Conservation (phyloP, 495 filamentous ascomycete species). For the Hypoxylon fuscum region DNA sequence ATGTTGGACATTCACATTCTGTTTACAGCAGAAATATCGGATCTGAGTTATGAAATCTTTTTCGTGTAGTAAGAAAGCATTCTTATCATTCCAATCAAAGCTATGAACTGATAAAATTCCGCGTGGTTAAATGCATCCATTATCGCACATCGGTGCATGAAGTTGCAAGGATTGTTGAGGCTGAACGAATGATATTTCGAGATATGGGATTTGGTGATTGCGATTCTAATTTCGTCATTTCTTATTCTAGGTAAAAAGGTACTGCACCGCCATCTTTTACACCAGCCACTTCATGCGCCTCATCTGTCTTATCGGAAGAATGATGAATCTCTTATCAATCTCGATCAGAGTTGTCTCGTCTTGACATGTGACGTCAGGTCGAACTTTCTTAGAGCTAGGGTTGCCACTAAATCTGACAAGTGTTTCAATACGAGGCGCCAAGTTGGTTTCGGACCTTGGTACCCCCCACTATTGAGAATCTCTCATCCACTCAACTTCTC, state of each 20-base stretch:
- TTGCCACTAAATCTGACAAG: constrained; percentile 22
- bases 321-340: neutral
- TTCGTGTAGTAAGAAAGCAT: too few species aligned
- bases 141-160: too few species aligned
- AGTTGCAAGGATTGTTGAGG: constrained; percentile 21
- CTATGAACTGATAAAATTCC: too few species aligned
- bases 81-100: too few species aligned
- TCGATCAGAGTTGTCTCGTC: too few species aligned
- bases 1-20: too few species aligned
- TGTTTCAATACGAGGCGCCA: constrained; percentile 42
- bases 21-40: too few species aligned
- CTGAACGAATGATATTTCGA: constrained; percentile 25
- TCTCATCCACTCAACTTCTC: constrained; percentile 22
- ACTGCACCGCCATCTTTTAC: constrained; percentile 8
- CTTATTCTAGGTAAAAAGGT: neutral
- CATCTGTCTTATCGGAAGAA: neutral
- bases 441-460: constrained; percentile 11
- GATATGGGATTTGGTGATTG: constrained; percentile 36
- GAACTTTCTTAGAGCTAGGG: too few species aligned
- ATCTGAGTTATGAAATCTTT: too few species aligned
- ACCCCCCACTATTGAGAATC: neutral
- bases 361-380: constrained; percentile 37
- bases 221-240: constrained; percentile 31
- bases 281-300: constrained; percentile 26
- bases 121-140: too few species aligned